These are phyloP conservation scores for Pilatotrama ljubarskyi DNA, from an alignment of 768 basidiomycete genomes.

Conservation along the genomic window DNA sequence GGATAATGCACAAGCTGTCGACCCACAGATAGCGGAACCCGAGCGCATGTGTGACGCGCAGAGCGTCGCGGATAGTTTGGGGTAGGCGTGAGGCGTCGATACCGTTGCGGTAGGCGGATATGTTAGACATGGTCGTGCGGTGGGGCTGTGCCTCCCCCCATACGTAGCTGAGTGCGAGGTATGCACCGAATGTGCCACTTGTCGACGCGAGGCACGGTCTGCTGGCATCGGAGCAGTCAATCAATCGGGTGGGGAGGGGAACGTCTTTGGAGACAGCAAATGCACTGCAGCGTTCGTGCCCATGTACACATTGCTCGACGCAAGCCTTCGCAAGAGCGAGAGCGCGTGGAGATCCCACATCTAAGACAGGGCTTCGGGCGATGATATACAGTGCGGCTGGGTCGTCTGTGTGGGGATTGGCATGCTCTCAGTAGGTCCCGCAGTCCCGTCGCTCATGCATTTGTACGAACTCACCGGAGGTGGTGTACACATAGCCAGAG, in stretches of 20 bases:
- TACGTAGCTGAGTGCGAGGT: background rate
- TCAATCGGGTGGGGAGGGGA: background rate
- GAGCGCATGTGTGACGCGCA: background rate
- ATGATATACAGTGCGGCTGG: background rate
- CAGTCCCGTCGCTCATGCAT: no score
- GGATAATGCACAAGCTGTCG: constrained; percentile 4
- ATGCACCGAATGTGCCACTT: background rate
- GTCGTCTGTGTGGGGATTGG: background rate
- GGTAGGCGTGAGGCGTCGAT: background rate
- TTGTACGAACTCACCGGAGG: background rate
- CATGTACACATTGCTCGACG: background rate
- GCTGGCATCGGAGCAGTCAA: background rate
- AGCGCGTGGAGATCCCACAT: background rate
- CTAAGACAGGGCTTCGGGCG: background rate
- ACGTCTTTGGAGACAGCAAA: background rate
- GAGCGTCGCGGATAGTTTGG: constrained; percentile 1
- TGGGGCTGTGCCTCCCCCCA: background rate
- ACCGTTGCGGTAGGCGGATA: background rate
- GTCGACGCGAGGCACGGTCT: background rate
- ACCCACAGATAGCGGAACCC: background rate
- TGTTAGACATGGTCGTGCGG: background rate
- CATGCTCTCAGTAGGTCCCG: background rate
- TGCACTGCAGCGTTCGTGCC: background rate
- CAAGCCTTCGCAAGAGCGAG: background rate
- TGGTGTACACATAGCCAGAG: background rate